A percentile compares a stretch with the other conserved stretches of the same genome.
Evolutionary conservation across 1,139 yeast species (phyloP).

Genomic region (Saccharomyces hybrid): DNA sequence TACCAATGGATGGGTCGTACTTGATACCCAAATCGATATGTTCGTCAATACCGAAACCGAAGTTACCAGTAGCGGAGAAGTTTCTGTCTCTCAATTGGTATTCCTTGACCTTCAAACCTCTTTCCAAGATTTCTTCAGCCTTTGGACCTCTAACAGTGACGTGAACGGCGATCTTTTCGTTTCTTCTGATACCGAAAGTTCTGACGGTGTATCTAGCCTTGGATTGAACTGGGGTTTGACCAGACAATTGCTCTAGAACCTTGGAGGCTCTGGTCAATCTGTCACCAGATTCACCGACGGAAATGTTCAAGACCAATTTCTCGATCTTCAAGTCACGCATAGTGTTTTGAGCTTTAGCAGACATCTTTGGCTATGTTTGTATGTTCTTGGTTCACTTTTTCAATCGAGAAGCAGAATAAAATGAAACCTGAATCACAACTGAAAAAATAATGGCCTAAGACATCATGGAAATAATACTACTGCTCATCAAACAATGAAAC

Average conservation of each 20-base stretch:
- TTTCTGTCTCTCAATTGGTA: conserved; percentile 89
- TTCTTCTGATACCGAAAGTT: conserved; percentile 99
- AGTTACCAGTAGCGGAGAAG: conserved; percentile 99
- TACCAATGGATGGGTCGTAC: conserved; percentile 99
- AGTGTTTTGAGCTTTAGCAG: conserved; percentile 52
- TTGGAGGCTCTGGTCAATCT: conserved; percentile 99
- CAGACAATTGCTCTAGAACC: conserved; percentile 98
- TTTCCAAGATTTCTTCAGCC: conserved; percentile 99
- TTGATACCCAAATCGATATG: conserved; percentile 99
- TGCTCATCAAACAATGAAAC: background rate
- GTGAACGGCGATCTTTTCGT: conserved; percentile 98
- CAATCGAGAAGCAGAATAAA: background rate
- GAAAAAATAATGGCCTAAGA: no score
- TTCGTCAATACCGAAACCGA: conserved; percentile 99
- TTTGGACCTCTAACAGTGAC: conserved; percentile 99
- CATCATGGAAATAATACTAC: no score
- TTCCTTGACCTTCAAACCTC: conserved; percentile 99
- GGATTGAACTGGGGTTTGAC: conserved; percentile 99
- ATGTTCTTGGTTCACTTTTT: conserved; percentile 5
- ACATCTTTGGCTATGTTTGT: conserved; percentile 23
- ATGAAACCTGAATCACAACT: background rate
- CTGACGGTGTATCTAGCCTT: conserved; percentile 99
- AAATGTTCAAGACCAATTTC: conserved; percentile 98
- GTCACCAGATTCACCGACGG: conserved; percentile 99
- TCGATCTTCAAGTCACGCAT: conserved; percentile 99